Evolutionary conservation across 2,329 filamentous ascomycete genomes (phyloP).

Genomic region (Arthrobotrys conoides): DNA sequence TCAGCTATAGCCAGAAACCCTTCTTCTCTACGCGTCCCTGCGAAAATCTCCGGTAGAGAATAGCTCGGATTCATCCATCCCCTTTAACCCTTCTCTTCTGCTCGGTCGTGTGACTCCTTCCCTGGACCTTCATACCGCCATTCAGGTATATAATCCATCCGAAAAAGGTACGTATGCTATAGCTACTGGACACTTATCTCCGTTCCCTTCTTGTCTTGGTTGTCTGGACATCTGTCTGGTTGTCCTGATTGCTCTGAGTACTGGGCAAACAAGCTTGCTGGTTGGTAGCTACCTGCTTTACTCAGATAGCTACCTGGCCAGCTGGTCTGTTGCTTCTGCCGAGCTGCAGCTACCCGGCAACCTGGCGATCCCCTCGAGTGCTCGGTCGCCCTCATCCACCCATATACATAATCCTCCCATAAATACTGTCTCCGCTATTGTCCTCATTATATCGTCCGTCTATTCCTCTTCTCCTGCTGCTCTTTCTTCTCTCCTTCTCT

Average conservation of each 20-base stretch:
- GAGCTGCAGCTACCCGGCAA: conserved; percentile 29
- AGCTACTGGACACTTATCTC: neutral
- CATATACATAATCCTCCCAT: neutral
- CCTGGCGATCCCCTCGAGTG: conserved; percentile 3
- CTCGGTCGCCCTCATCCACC: neutral
- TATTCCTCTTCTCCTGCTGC: conserved; percentile 6
- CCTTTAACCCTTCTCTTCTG: neutral
- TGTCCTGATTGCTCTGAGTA: conserved; percentile 9
- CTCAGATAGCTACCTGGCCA: neutral
- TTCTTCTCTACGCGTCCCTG: conserved; percentile 26
- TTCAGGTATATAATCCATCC: conserved; percentile 18
- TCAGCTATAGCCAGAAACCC: neutral
- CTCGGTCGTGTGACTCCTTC: conserved; percentile 56
- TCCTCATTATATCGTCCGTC: neutral
- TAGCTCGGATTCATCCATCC: neutral
- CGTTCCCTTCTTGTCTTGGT: neutral
- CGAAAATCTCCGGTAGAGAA: conserved; percentile 59
- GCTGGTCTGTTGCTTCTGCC: conserved; percentile 2
- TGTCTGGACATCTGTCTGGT: neutral
- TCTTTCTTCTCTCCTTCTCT: conserved; percentile 38
- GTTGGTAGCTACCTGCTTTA: neutral
- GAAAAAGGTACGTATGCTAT: neutral
- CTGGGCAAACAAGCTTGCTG: conserved; percentile 7
- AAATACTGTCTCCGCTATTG: neutral
- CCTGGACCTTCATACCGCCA: conserved; percentile 28